Evolutionary conservation across 257 asterid genomes (phyloP).

Genomic region (Nicotiana tabacum): DNA sequence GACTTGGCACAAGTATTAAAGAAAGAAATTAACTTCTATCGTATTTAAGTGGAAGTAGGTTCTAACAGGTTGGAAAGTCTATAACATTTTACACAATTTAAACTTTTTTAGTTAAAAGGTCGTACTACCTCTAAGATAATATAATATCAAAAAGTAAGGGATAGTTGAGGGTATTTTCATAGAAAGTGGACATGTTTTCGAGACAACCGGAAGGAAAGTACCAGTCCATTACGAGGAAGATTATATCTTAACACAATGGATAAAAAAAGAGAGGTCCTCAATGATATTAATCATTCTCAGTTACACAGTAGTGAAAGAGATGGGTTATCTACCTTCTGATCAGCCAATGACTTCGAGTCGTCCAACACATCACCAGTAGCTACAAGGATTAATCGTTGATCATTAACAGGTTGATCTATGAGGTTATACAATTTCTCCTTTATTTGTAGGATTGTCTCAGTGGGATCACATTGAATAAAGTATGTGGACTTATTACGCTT

Average conservation of each 20-base stretch:
- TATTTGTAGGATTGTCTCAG: constrained; percentile 64
- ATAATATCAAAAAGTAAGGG: no score
- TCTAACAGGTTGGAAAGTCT: not conserved
- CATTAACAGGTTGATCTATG: constrained; percentile 63
- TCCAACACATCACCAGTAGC: constrained; percentile 56
- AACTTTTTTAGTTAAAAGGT: no score
- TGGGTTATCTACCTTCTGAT: constrained; percentile 59
- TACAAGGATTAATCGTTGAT: constrained; percentile 64
- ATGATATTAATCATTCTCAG: no score
- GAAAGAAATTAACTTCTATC: not conserved
- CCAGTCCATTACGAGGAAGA: no score
- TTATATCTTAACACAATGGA: no score
- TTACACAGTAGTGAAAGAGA: not conserved
- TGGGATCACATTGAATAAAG: constrained; percentile 83
- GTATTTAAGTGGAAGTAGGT: not conserved
- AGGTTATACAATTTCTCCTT: constrained; percentile 86
- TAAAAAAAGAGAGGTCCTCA: no score
- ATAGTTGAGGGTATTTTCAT: no score
- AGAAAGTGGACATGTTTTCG: no score
- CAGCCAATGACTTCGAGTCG: constrained; percentile 78
- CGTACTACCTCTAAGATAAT: no score
- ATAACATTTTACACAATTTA: no score
- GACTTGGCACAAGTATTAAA: not conserved
- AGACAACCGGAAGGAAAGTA: no score
- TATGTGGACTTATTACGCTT: constrained; percentile 80